Percentiles rank a stretch among this genome's conserved stretches.
Conservation (phyloP, 805 yeast genomes). For the Lipomyces spencermartinsiae region DNA sequence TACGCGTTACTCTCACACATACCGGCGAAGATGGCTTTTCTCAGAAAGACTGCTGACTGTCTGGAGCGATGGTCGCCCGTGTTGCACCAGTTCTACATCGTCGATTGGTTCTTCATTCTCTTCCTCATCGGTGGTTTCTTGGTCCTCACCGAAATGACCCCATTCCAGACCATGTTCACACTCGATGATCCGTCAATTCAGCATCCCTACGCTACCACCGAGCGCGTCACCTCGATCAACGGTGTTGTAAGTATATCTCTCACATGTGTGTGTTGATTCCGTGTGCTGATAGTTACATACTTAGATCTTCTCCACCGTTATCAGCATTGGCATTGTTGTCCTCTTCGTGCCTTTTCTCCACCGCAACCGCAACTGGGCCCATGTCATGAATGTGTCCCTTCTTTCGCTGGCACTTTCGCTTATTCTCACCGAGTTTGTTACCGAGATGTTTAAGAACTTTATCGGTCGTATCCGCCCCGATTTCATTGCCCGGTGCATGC, state of each 20-base stretch:
- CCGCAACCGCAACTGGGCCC: slow-evolving; percentile 37
- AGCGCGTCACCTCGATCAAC: slow-evolving; percentile 63
- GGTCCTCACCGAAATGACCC: slow-evolving; percentile 34
- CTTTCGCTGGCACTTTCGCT: slow-evolving; percentile 37
- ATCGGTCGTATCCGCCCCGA: slow-evolving; percentile 94
- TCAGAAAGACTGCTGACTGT: slow-evolving; percentile 1
- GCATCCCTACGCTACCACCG: slow-evolving; percentile 80
- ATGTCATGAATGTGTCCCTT: slow-evolving; percentile 37
- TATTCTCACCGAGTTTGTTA: slow-evolving; percentile 51
- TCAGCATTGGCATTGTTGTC: slow-evolving; percentile 35
- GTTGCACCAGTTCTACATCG: slow-evolving; percentile 29
- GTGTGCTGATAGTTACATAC: background rate
- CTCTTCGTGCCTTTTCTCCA: slow-evolving; percentile 37
- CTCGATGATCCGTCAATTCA: slow-evolving; percentile 78
- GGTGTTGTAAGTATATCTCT: slow-evolving; percentile 27
- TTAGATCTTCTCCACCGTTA: slow-evolving; percentile 28
- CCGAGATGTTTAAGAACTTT: slow-evolving; percentile 81
- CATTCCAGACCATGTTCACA: slow-evolving; percentile 53
- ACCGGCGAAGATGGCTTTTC: background rate
- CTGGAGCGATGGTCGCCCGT: slow-evolving; percentile 15
- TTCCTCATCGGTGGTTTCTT: slow-evolving; percentile 34
- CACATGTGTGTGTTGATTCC: background rate
- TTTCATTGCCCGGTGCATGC: slow-evolving; percentile 79
- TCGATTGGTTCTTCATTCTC: slow-evolving; percentile 35
- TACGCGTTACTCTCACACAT: background rate